These are phyloP conservation scores for Backusella liffmaniae DNA, from an alignment of 192 early-diverging fungal species.

Conservation along the genomic window DNA sequence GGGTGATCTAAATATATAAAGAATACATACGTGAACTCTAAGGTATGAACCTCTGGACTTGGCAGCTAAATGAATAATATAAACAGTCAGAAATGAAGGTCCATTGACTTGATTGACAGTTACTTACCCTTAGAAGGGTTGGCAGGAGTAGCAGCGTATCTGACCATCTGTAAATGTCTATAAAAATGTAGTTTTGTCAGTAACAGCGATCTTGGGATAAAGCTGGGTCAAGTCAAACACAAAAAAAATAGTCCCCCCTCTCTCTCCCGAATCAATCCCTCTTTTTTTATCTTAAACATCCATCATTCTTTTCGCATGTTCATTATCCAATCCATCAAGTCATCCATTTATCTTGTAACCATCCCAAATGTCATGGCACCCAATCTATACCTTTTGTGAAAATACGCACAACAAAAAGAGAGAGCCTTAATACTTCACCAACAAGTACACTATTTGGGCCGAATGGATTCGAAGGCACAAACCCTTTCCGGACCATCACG, in stretches of 20 bases:
- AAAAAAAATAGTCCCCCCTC: background rate
- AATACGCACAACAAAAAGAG: constrained; percentile 9
- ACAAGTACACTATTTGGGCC: constrained; percentile 2
- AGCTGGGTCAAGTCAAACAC: background rate
- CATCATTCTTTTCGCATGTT: background rate
- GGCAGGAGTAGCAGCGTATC: constrained; percentile 82
- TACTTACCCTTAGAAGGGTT: constrained; percentile 75
- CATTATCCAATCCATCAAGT: background rate
- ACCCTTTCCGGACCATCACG: background rate
- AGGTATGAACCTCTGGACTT: constrained; percentile 84
- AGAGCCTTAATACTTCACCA: constrained; percentile 5
- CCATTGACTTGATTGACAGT: background rate
- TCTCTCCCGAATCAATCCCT: background rate
- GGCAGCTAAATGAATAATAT: constrained; percentile 49
- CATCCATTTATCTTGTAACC: background rate
- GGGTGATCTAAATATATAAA: background rate
- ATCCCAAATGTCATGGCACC: background rate
- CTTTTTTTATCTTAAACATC: background rate
- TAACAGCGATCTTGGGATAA: background rate
- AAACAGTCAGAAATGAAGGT: background rate
- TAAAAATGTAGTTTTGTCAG: background rate
- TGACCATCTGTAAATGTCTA: constrained; percentile 60
- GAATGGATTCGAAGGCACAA: background rate
- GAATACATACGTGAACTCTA: constrained; percentile 56
- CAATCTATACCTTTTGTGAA: constrained; percentile 1